Evolutionary conservation across 2,329 filamentous ascomycete genomes (phyloP).

Genomic region (Chrysoporthe cubensis): DNA sequence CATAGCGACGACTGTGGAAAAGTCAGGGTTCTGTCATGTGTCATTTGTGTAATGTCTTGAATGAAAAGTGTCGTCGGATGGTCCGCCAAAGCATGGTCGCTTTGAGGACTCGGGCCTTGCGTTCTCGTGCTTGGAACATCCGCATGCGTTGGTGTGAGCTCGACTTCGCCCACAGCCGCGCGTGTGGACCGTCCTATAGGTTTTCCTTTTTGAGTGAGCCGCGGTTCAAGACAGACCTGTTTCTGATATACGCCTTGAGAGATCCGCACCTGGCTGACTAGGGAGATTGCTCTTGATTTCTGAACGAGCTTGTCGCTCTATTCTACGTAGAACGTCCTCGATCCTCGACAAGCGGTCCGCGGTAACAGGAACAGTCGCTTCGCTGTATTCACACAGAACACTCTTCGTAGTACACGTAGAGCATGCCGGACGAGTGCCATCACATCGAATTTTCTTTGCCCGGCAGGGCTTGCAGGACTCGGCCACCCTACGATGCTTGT

Average conservation of each 20-base stretch:
- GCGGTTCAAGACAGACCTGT: background rate
- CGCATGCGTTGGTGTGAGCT: background rate
- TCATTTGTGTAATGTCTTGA: constrained; percentile 1
- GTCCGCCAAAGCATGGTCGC: background rate
- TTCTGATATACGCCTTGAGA: background rate
- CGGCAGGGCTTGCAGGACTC: constrained; percentile 1
- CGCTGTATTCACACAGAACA: constrained; percentile 4
- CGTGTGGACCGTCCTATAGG: background rate
- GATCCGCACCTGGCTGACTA: background rate
- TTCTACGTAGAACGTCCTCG: background rate
- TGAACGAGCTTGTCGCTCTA: background rate
- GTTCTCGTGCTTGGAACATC: background rate
- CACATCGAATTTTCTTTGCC: constrained; percentile 2
- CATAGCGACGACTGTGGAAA: background rate
- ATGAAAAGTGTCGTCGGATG: constrained; percentile 4
- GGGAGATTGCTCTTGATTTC: background rate
- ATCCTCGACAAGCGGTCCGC: background rate
- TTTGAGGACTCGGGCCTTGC: background rate
- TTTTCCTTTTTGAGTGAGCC: background rate
- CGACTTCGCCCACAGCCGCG: too few species aligned
- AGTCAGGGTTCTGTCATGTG: background rate
- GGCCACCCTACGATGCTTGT: background rate
- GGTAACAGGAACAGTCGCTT: background rate
- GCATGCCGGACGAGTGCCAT: background rate
- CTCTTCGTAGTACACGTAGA: background rate